A percentile compares a stretch with the other conserved stretches of the same genome.
Conservation (phyloP, 164 flowering plant species). For the Houttuynia cordata region DNA sequence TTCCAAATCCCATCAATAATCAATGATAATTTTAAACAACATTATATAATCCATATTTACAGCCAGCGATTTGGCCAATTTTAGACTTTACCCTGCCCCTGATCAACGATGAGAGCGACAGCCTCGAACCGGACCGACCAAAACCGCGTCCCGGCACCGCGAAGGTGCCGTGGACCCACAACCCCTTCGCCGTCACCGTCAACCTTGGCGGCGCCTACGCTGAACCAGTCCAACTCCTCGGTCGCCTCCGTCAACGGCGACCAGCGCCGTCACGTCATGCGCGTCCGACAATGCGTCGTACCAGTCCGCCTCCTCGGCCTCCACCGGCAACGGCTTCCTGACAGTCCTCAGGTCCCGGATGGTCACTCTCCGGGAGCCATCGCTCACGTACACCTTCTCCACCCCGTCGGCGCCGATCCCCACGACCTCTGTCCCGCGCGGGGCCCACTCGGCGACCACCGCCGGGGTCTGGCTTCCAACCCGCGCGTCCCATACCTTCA, state of each 20-base stretch:
- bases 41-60: neutral
- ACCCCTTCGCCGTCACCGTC: too few relatives aligned
- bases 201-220: conserved; percentile 5
- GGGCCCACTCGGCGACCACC: conserved; percentile 38
- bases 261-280: too few relatives aligned
- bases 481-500: conserved; percentile 51
- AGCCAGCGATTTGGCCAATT: neutral
- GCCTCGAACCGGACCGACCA: conserved; percentile 5
- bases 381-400: conserved; percentile 11
- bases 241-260: neutral
- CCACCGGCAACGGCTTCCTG: conserved; percentile 19
- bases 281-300: conserved; percentile 29
- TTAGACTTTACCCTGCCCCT: neutral
- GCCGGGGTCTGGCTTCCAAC: conserved; percentile 29
- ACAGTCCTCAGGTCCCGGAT: conserved; percentile 19
- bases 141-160: conserved; percentile 16
- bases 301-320: conserved; percentile 35
- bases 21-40: neutral
- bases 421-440: conserved; percentile 11
- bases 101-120: neutral
- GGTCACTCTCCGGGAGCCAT: conserved; percentile 3
- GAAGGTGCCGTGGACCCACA: too few relatives aligned
- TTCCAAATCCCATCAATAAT: neutral
- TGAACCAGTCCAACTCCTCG: conserved; percentile 3
- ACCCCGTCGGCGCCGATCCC: conserved; percentile 8